These are phyloP conservation scores for Melaleuca alternifolia DNA, from an alignment of 345 rosid genomes.

Conservation along the genomic window DNA sequence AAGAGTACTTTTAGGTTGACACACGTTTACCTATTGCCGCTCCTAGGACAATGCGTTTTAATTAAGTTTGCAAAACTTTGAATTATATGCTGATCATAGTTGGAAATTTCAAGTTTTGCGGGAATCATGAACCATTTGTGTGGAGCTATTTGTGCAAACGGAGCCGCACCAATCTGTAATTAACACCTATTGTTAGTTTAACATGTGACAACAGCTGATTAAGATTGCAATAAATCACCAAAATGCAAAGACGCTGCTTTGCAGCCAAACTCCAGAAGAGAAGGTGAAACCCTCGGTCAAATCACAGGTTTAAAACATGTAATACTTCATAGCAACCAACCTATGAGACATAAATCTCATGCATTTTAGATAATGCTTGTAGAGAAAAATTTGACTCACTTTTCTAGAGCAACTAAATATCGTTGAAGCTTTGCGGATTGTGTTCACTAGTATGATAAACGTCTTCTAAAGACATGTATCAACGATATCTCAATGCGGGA, in stretches of 20 bases:
- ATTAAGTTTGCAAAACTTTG: background rate
- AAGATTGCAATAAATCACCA: background rate
- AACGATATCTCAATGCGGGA: background rate
- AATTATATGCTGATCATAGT: background rate
- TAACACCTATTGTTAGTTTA: background rate
- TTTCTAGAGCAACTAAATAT: background rate
- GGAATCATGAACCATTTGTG: background rate
- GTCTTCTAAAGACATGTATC: background rate
- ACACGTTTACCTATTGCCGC: background rate
- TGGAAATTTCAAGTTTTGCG: background rate
- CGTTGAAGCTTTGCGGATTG: background rate
- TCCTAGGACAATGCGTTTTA: background rate
- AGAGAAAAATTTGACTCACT: background rate
- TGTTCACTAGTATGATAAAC: background rate
- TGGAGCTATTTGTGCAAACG: background rate
- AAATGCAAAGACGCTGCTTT: background rate
- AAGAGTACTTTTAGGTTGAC: background rate
- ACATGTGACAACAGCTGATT: background rate
- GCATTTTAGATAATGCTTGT: background rate
- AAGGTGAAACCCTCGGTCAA: background rate
- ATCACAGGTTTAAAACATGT: background rate
- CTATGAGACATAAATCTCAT: background rate
- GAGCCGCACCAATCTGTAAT: background rate
- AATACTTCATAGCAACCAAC: background rate
- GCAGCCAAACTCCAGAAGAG: background rate